Percentiles rank a stretch among this genome's conserved stretches.
phyloP scores from a whole-genome alignment of 1,284 basidiomycete genomes.

The Microbotryum silenes-acaulis region DNA sequence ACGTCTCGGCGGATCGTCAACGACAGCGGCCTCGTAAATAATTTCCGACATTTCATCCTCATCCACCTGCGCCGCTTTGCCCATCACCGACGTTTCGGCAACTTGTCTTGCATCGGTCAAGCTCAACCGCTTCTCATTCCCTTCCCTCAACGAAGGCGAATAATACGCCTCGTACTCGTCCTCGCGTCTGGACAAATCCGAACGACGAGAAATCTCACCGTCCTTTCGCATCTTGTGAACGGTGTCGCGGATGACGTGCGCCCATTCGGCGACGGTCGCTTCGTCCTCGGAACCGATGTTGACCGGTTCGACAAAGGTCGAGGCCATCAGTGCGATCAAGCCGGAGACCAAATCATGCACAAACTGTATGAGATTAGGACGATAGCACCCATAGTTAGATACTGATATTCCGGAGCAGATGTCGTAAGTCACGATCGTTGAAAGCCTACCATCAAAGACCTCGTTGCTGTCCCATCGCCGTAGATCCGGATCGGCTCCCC shows the following conservation, averaged over 20 bases:
- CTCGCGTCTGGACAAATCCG: neutral
- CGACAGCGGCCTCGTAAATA: slow-evolving; percentile 35
- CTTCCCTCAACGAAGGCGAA: neutral
- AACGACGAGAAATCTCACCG: slow-evolving; percentile 47
- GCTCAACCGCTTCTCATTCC: neutral
- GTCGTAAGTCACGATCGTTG: neutral
- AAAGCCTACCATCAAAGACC: slow-evolving; percentile 59
- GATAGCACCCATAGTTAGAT: slow-evolving; percentile 47
- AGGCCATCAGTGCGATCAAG: slow-evolving; percentile 61
- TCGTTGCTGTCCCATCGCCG: slow-evolving; percentile 89
- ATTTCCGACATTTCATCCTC: slow-evolving; percentile 30
- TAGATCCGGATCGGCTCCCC: slow-evolving; percentile 85
- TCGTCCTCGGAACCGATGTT: slow-evolving; percentile 93
- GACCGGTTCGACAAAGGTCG: slow-evolving; percentile 77
- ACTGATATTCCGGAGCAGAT: neutral
- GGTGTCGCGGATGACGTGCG: slow-evolving; percentile 35
- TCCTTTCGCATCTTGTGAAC: slow-evolving; percentile 38
- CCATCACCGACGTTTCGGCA: slow-evolving; percentile 36
- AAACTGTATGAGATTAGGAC: slow-evolving; percentile 45
- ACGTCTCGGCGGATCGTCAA: slow-evolving; percentile 87
- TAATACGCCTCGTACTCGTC: slow-evolving; percentile 67
- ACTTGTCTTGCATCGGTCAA: slow-evolving; percentile 54
- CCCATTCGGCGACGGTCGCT: slow-evolving; percentile 65
- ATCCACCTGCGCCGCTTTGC: neutral
- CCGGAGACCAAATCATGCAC: slow-evolving; percentile 51